A percentile compares a stretch with the other conserved stretches of the same genome.
phyloP scores from a whole-genome alignment of 345 rosid genomes.

The Corchorus olitorius region DNA sequence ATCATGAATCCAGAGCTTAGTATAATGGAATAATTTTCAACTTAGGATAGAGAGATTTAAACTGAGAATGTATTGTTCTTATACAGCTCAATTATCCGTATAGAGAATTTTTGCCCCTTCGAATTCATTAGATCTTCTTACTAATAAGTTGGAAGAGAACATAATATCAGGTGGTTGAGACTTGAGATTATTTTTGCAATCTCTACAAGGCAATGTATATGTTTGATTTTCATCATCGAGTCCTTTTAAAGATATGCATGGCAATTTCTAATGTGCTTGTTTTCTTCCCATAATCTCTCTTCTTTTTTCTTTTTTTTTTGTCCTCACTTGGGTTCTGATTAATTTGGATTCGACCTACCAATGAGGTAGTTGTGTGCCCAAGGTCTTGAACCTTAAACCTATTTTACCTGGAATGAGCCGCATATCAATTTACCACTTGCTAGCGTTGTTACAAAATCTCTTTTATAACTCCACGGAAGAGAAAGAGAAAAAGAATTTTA shows the following conservation, averaged over 20 bases:
- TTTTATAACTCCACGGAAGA: too few species aligned
- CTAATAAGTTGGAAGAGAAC: background rate
- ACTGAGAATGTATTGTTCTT: background rate
- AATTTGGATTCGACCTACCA: too few species aligned
- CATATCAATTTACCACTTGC: too few species aligned
- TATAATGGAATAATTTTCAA: slow-evolving; percentile 8
- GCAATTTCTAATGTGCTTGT: background rate
- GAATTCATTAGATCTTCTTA: background rate
- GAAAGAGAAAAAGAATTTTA: too few species aligned
- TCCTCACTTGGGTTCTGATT: too few species aligned
- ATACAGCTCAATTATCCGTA: background rate
- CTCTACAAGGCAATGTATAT: background rate
- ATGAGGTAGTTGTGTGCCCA: too few species aligned
- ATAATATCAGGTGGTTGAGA: background rate
- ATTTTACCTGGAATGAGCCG: too few species aligned
- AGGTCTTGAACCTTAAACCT: too few species aligned
- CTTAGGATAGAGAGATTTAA: background rate
- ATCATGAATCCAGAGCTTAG: slow-evolving; percentile 13
- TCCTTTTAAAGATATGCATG: background rate
- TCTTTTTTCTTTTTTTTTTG: too few species aligned
- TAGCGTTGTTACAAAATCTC: too few species aligned
- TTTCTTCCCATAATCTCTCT: too few species aligned
- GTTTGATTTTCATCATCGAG: background rate
- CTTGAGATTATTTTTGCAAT: background rate
- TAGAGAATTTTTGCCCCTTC: background rate